Evolutionary conservation across 2,329 filamentous ascomycete genomes (phyloP), one percentile per base, ranked within the genome.

Genomic region (Verticillium longisporum): DNA sequence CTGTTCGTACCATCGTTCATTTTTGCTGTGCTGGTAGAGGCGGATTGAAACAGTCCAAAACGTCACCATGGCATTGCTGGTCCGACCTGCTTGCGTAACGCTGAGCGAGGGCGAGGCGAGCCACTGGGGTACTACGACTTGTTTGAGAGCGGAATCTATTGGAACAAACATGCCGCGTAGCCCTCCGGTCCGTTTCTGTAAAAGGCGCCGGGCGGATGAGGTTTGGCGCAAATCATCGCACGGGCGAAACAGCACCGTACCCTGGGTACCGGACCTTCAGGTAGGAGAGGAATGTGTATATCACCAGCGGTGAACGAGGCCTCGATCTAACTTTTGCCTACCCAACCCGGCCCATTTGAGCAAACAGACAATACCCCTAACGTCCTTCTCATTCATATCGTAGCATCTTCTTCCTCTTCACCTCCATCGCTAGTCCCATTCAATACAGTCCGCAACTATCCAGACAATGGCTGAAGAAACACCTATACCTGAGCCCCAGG

Each of bases 401-500:
- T n/a, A 31, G n/a, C 38, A 18, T 45, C 14, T n/a, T 45, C n/a
- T 45, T 45, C 38, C 38, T n/a, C 15, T 15, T 3, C 9, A 21
- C 34, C n/a, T 45, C 38, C n/a, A n/a, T 15, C 15, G n/a, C 15
- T 9, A 45, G 38, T 31, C 7, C 18, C 45, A 21, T 18, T 26
- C 18, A 18, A 11, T 21, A 18, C 21, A 21, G 37, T 15, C 21
- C 55, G 10, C 18, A 34, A 18, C 18, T 6, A 56, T 31, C 11
- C 55, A 60, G 33, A 63, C 50, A 57, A 75, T 75, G 74, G 68
- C 58, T 21, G 33, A 32, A n/a, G 41, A 64, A 34, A 59, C 62
- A 32, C 62, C 65, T n/a, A 66, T 67, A 21, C 60, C 61, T n/a
- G 62, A 84, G 56, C 88, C 88, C 32, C 79, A 79, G 60, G 86